Evolutionary conservation across 2,329 filamentous ascomycete species (phyloP), one percentile per base, ranked within the genome.

Genomic region (Calonectria pseudoreteaudii): DNA sequence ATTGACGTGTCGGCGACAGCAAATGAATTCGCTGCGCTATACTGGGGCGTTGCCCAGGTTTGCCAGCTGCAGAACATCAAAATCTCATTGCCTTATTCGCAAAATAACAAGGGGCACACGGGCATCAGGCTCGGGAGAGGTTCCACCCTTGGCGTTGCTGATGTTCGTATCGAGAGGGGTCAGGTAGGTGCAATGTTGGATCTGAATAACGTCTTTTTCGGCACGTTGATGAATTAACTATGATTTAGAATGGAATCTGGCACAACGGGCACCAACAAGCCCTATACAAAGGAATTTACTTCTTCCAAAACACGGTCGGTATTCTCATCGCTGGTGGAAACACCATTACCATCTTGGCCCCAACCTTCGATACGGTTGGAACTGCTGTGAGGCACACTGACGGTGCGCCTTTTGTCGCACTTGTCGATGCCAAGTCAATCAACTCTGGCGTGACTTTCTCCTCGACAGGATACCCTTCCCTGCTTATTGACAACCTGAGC

Each of bases 21-120:
- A 64, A 81, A 79, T 13, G 74, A 73, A 1, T 87, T 87, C 58
- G 84, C 83, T 3, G 86, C 86, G 5, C 81, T 88, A 0, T 84
- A 80, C 53, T 88, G 86, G 86, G 84, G 85, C 13, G 86, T 88
- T n/a, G 86, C 86, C 2, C 86, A 87, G 72, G 85, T 73, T 20
- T 82, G 84, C 0, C 84, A 86, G 60, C 80, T 87, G 9, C 85
- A 86, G 58, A 87, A 88, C 68, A 77, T 87, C 72, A 85, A 82
- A 71, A 87, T 88, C 62, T 80, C 73, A 23, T 86, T 88, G 85
- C 76, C 85, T 2, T 71, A 70, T 1, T 84, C 86, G 0, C 75
- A 69, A 47, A 82, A 84, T 52, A 83, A 82, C 36, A 77, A 80
- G 1, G 86, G 86, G 1, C 86, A 88, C 74, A 85, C 83, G 3